Base-by-base conservation (phyloP, 352 stramenopile genomes). In the Globisporangium rhizosaccharum region DNA sequence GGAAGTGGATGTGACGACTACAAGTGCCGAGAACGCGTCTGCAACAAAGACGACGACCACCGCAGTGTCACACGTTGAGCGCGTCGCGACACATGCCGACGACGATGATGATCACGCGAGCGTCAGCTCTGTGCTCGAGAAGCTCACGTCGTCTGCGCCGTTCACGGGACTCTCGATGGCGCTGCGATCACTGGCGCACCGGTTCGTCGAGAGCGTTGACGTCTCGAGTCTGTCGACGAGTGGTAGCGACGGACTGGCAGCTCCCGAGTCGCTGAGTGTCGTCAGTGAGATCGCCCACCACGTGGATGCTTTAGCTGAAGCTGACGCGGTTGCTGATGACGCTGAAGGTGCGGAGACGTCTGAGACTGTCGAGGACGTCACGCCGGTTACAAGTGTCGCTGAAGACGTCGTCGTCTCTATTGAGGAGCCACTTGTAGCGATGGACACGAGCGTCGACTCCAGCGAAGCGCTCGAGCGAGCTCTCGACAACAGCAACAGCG, bases 141-240 rank as follows among this genome's bases (percentile, higher is more conserved):
- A 59, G 25, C 18, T 36, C 37, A 47, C 46, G 6, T 33, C 39
- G 10, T 48, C 52, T 10, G 44, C 25, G 12, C 39, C 59, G 26
- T 65, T 65, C 26, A 45, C 53, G 28, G 53, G 52, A 37, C 30
- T 65, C 17, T 65, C 59, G 18, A 65, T 61, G 59, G 59, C 59
- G 53, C 54, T 65, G 47, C 42, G 49, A 9, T 65, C 59, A 9
- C 30, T 65, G 5, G 59, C 53, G n/a, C 44, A 28, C 18, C 59
- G 48, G 39, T 39, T 65, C 17, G 53, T 65, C 41, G 59, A 59
- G 7, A 55, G 42, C 14, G 51, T 55, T n/a, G 59, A 65, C 4
- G 17, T 33, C 3, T 47, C 51, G 26, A 48, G 33, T 39, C 6
- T 39, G 33, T 39, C 33, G 7, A 39, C 33, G 4, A 49, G 44